These are phyloP conservation scores for Diaporthe ilicicola DNA, from an alignment of 2,329 filamentous ascomycete genomes.

Conservation along the genomic window DNA sequence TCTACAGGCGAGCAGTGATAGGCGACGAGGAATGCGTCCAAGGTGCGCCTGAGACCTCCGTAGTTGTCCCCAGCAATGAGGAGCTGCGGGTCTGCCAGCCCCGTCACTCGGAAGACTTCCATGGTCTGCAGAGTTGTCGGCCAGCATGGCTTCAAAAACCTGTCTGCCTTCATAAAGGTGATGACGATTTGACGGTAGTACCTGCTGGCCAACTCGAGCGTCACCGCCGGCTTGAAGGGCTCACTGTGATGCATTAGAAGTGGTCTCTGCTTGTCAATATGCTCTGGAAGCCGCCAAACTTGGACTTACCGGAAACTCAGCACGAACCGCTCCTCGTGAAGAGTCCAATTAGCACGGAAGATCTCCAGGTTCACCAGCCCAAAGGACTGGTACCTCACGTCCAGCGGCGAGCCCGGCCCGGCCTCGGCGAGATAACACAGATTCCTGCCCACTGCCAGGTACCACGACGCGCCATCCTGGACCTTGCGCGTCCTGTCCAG, in stretches of 20 bases:
- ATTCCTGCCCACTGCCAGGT: constrained; percentile 62
- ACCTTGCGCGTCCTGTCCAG: constrained; percentile 55
- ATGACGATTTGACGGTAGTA: constrained; percentile 63
- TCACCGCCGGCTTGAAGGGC: constrained; percentile 41
- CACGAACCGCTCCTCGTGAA: constrained; percentile 64
- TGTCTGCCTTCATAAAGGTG: constrained; percentile 62
- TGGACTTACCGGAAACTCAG: constrained; percentile 60
- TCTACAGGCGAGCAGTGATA: constrained; percentile 59
- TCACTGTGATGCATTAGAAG: constrained; percentile 34
- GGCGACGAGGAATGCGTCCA: constrained; percentile 63
- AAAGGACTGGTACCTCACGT: constrained; percentile 57
- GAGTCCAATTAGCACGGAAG: constrained; percentile 58
- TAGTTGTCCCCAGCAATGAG: constrained; percentile 62
- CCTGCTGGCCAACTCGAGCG: constrained; percentile 59
- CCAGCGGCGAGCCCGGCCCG: constrained; percentile 54
- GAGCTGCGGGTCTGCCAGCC: constrained; percentile 60
- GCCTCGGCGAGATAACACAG: constrained; percentile 62
- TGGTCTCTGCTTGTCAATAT: neutral
- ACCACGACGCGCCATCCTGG: constrained; percentile 61
- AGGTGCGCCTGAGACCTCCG: constrained; percentile 61
- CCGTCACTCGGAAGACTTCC: constrained; percentile 61
- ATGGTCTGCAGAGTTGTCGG: constrained; percentile 62
- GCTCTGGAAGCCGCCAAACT: neutral
- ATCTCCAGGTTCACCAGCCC: constrained; percentile 62
- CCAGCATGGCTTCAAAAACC: constrained; percentile 66